Base-by-base conservation (phyloP, 176 grass and related monocot species). In the Ampelocalamus luodianensis region DNA sequence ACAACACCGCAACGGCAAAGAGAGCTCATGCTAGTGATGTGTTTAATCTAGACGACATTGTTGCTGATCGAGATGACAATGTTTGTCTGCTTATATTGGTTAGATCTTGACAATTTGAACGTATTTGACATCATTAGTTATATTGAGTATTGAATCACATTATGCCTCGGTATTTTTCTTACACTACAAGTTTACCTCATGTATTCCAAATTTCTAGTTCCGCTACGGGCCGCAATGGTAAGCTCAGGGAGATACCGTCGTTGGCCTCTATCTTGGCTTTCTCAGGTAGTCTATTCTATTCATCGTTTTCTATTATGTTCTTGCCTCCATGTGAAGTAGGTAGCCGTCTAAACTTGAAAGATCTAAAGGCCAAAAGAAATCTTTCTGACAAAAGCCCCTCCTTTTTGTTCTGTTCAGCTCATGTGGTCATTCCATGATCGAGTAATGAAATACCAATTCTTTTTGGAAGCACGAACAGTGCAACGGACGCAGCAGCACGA, bases 331-430 rank as follows among this genome's bases (percentile, higher is more conserved):
- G 76, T 85, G 87, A 84, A 68, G 68, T 80, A 17, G 76, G 67
- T 76, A 46, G 59, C 69, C 69, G 46, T 75, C 14, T 78, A 78
- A 79, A 18, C 55, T 42, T 14, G 23, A 81, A 74, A 66, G 69
- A 68, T 78, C 68, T 68, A 69, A 36, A 20, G 68, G 50, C 78
- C 14, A 56, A 85, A 80, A 68, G 20, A 61, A 60, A 80, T 42
- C 44, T 76, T 68, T 74, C 69, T 50, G 60, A 74, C 45, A 43
- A 61, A 78, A 79, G 44, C 8, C 46, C 18, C 11, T 6, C 61
- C 78, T 76, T 82, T 82, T 76, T 87, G 78, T 82, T 72, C 71
- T 54, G 43, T 53, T 86, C 60, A 24, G 69, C 78, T 76, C 85
- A 59, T 60, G 39, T 37, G 60, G 24, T 29, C 37, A 73, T 26